A percentile compares a stretch with the other conserved stretches of the same genome.
These are phyloP conservation scores for Talaromyces sp. DNA, from an alignment of 2,329 filamentous ascomycete genomes.

Conservation along the genomic window DNA sequence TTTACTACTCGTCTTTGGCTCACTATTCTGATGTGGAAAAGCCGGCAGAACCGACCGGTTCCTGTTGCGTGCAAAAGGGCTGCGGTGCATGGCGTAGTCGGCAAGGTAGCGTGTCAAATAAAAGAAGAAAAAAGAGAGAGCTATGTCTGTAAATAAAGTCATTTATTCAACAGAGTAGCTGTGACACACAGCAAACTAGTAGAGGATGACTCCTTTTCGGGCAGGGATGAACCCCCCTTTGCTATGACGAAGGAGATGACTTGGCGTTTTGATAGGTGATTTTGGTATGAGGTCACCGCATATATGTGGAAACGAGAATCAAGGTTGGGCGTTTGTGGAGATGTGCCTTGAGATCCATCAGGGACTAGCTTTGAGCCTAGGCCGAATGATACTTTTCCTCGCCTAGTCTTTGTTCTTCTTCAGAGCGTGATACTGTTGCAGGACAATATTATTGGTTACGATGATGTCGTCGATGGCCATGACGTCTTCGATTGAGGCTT, in stretches of 20 bases:
- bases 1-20: slow-evolving; percentile 6
- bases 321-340: too few species aligned
- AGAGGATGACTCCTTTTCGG: neutral
- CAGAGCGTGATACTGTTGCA: too few species aligned
- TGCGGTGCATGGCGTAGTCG: neutral
- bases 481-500: neutral
- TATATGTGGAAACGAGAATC: too few species aligned
- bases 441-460: neutral
- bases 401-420: too few species aligned
- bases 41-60: slow-evolving; percentile 4
- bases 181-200: neutral
- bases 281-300: neutral
- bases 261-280: neutral
- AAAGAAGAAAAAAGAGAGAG: neutral
- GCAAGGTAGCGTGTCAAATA: neutral
- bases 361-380: too few species aligned
- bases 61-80: neutral
- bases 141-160: neutral
- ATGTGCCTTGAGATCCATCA: too few species aligned
- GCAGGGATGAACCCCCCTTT: too few species aligned
- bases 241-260: neutral
- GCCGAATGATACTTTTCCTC: too few species aligned
- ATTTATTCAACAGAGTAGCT: neutral
- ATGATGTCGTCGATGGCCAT: neutral
- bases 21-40: neutral